These are phyloP conservation scores for Cercospora janseana DNA, from an alignment of 2,329 filamentous ascomycete genomes.

Conservation along the genomic window DNA sequence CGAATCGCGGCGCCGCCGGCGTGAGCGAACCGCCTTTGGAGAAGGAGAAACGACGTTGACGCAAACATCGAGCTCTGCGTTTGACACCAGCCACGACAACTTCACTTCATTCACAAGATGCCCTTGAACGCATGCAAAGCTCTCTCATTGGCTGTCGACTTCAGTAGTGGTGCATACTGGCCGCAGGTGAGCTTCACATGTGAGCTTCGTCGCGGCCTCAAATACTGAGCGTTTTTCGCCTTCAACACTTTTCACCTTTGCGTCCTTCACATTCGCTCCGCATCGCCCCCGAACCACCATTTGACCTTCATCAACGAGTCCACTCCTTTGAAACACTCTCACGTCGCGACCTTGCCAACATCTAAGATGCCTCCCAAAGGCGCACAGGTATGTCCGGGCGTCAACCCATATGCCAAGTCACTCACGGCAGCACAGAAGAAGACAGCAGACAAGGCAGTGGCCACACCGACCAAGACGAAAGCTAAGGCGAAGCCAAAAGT, in stretches of 20 bases:
- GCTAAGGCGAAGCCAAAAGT: neutral
- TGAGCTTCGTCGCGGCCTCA: neutral
- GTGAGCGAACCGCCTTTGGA: no score
- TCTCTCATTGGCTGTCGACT: neutral
- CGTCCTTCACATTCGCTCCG: neutral
- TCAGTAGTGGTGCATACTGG: neutral
- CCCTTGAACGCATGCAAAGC: neutral
- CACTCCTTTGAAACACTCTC: neutral
- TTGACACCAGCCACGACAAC: constrained; percentile 7
- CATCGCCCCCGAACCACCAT: no score
- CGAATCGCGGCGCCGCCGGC: no score
- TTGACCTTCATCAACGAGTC: no score
- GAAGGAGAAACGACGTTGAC: no score
- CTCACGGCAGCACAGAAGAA: constrained; percentile 15
- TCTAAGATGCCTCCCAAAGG: constrained; percentile 31
- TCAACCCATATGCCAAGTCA: neutral
- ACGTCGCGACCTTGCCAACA: neutral
- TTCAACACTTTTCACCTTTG: neutral
- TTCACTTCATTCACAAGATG: neutral
- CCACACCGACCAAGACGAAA: constrained; percentile 1
- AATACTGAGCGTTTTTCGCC: neutral
- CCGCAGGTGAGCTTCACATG: neutral
- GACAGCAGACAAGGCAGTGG: neutral
- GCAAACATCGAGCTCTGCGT: no score
- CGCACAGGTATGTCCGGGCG: constrained; percentile 19